Evolutionary conservation across 345 rosid genomes (phyloP), one percentile per base, ranked within the genome.

Genomic region (Hypericum androsaemum): DNA sequence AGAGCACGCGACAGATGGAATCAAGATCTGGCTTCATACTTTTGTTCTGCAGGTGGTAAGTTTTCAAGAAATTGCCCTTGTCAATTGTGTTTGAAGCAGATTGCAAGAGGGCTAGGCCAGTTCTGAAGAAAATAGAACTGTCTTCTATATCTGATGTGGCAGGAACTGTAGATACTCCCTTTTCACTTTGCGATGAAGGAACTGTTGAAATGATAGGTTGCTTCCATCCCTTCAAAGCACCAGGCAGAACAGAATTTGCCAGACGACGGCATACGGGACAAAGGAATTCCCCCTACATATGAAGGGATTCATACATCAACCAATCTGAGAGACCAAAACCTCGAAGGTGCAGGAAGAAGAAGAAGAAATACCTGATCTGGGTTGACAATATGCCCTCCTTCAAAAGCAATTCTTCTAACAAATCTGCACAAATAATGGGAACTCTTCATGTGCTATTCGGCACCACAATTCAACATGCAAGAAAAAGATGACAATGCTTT

Each of bases 231-330:
- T 66, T 71, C 61, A 71, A 64, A 70, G 71, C 66, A 53, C 62
- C 81, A 41, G 80, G 76, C 74, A 92, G 65, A 57, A 78, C 68
- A 28, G 94, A 83, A 74, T 92, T 92, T 41, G 86, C 94, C 38
- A 88, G 78, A 36, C 78, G 79, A 43, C 98, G 97, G 59, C 98
- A 92, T 52, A 80, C 88, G 56, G 98, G 98, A 61, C 98, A 92
- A 37, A 92, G 86, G 70, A 92, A 85, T 74, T 92, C 98, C 53
- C 89, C 96, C 98, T 90, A 71, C 50, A 43, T 65, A 64, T 1
- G 32, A 22, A 22, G 32, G 32, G 32, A 4, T 22, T 22, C 32
- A 22, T 22, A 22, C 32, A 22, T 22, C 32, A 22, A 22, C 32
- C 32, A 22, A 22, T 22, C 1, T 22, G 1, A 1, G 32, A 22